These are phyloP conservation scores for Trichothecium roseum DNA, from an alignment of 2,329 filamentous ascomycete species.

Conservation along the genomic window DNA sequence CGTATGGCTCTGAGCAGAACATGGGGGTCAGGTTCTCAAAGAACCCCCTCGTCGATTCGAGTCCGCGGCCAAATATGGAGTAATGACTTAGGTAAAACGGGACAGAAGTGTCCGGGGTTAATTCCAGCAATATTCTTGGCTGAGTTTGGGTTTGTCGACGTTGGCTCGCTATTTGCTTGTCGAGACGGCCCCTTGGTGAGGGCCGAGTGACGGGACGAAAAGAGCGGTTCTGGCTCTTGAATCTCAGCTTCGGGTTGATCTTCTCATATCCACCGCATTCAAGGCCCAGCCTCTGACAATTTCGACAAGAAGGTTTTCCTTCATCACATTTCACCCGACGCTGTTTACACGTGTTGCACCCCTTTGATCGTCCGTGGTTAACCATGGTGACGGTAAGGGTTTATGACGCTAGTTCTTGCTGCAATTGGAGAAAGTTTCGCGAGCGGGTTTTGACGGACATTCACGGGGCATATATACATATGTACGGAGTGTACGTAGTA, in stretches of 20 bases:
- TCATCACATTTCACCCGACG: conserved; percentile 10
- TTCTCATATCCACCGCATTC: conserved; percentile 8
- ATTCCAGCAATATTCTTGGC: no score
- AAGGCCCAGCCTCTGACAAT: conserved; percentile 7
- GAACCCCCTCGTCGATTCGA: conserved; percentile 9
- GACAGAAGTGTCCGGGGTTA: no score
- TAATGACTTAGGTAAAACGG: no score
- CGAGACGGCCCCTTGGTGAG: no score
- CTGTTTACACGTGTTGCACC: conserved; percentile 9
- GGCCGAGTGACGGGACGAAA: no score
- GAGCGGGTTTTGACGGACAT: conserved; percentile 4
- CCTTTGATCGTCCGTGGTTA: conserved; percentile 8
- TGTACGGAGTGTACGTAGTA: not conserved
- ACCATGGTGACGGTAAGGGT: conserved; percentile 8
- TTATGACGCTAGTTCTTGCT: conserved; percentile 5
- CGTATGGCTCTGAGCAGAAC: conserved; percentile 6
- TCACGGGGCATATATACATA: not conserved
- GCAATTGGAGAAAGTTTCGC: conserved; percentile 5
- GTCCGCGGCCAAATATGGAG: conserved; percentile 7
- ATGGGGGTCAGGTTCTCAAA: conserved; percentile 7
- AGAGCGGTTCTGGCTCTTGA: conserved; percentile 5
- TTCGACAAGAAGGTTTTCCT: conserved; percentile 7
- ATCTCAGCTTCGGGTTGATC: conserved; percentile 6
- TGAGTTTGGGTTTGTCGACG: no score
- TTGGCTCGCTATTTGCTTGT: no score